phyloP scores from a whole-genome alignment of 2,329 filamentous ascomycete genomes.

The Alternaria triticimaculans region DNA sequence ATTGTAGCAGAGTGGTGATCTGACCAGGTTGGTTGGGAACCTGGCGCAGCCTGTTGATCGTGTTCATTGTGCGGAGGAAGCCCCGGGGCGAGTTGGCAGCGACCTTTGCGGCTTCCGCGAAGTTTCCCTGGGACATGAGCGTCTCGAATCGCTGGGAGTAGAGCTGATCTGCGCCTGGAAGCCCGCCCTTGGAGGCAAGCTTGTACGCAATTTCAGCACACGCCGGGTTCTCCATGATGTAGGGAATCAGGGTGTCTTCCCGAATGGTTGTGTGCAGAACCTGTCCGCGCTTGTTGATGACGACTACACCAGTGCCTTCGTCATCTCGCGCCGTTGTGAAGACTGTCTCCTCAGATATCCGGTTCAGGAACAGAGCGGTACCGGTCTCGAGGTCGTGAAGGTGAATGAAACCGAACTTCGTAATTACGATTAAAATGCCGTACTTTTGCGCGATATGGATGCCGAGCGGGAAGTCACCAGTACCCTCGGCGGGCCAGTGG shows the following conservation, averaged over 20 bases:
- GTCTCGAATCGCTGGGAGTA: slow-evolving; percentile 94
- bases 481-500: slow-evolving; percentile 94
- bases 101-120: slow-evolving; percentile 88
- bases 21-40: slow-evolving; percentile 81
- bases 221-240: slow-evolving; percentile 94
- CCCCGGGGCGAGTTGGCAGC: slow-evolving; percentile 95
- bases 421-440: slow-evolving; percentile 95
- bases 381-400: slow-evolving; percentile 97
- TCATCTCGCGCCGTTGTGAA: slow-evolving; percentile 90
- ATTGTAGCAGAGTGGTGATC: slow-evolving; percentile 93
- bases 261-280: slow-evolving; percentile 93
- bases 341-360: slow-evolving; percentile 98
- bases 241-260: slow-evolving; percentile 88
- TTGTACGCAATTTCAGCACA: slow-evolving; percentile 94
- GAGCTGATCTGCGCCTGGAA: slow-evolving; percentile 91
- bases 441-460: slow-evolving; percentile 98
- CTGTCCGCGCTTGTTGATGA: slow-evolving; percentile 97
- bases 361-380: slow-evolving; percentile 98
- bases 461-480: slow-evolving; percentile 96
- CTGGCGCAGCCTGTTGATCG: slow-evolving; percentile 94
- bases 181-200: slow-evolving; percentile 89
- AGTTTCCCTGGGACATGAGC: slow-evolving; percentile 79
- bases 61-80: slow-evolving; percentile 91
- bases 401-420: slow-evolving; percentile 99
- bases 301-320: slow-evolving; percentile 85